Evolutionary conservation across 768 basidiomycete species (phyloP), one percentile per base, ranked within the genome.

Genomic region (Lepiota brunneoincarnata): DNA sequence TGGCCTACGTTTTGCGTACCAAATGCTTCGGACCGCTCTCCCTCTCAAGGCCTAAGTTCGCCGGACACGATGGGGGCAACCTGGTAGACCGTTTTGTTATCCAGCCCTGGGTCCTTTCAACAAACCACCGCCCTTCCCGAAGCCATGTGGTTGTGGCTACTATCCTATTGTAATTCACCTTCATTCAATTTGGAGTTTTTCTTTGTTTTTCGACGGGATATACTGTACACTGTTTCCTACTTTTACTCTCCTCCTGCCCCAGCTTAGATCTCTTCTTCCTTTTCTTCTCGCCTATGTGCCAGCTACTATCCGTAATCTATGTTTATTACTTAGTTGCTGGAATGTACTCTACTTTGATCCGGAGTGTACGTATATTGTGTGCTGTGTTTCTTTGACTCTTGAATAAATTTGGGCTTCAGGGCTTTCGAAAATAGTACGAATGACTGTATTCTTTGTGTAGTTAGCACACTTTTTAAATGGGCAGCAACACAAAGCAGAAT

Each of bases 1-100:
- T 47, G 75, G 82, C 36, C 58, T 82, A 35, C 79, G 77, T 18
- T 77, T 84, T 54, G 75, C 72, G 26, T 74, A 80, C 51, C 76
- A 79, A 42, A 67, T 75, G 23, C 55, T 83, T 49, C 81, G 75
- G 66, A 70, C 77, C 4, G 73, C 72, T 28, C 63, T 82, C 45
- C 77, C 79, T 18, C 59, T 75, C 42, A 83, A 77, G 61, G 64
- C 65, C 17, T 70, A 73, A 37, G 56, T 77, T 54, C 73, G 71
- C 31, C 31, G 7, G 31, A 10, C 31, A 10, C 7, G 31, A 31
- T 55, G 61, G 66, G n/a, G 48, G 69, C 62, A 67, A 60, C 66
- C 60, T 69, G 59, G 37, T 43, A 64, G 52, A 51, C 41, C 49
- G 36, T 63, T n/a, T 26, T 49, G 57, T 37, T 48, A 48, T 37